Evolutionary conservation across 257 asterid species (phyloP).

Genomic region (Oldenlandia corymbosa): DNA sequence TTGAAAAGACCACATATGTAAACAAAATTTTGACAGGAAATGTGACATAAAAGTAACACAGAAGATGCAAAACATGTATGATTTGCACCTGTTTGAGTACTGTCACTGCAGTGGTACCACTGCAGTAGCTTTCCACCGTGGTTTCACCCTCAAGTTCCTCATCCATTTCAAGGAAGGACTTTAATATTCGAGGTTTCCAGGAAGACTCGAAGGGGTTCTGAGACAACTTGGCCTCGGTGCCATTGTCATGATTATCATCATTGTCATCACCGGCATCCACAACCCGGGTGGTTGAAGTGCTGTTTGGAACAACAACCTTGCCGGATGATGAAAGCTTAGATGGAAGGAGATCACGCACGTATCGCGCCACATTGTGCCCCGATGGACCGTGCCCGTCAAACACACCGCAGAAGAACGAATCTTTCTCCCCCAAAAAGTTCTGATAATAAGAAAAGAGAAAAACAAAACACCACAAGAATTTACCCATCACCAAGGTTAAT

Average conservation of each 20-base stretch:
- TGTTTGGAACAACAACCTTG: constrained; percentile 21
- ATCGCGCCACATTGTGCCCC: constrained; percentile 73
- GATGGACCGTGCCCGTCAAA: constrained; percentile 93
- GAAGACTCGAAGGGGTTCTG: constrained; percentile 37
- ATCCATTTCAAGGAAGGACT: constrained; percentile 59
- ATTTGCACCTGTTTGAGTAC: constrained; percentile 59
- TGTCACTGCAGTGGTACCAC: constrained; percentile 75
- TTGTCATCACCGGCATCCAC: constrained; percentile 6
- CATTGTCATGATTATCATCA: no score
- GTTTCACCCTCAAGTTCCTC: constrained; percentile 49
- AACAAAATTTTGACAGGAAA: no score
- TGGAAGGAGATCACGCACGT: constrained; percentile 62
- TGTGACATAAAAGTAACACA: no score
- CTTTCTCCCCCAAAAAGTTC: constrained; percentile 73
- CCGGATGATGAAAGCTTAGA: constrained; percentile 48
- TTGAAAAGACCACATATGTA: no score
- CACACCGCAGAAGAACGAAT: constrained; percentile 60
- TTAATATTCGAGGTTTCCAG: constrained; percentile 51
- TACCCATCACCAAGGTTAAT: not conserved
- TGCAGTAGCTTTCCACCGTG: constrained; percentile 64
- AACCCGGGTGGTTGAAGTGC: constrained; percentile 6
- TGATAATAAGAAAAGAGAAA: constrained; percentile 14
- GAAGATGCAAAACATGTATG: not conserved
- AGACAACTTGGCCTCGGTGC: constrained; percentile 7
- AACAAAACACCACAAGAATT: not conserved